Conservation (phyloP, 352 stramenopile genomes). For the Phytophthora europaea region DNA sequence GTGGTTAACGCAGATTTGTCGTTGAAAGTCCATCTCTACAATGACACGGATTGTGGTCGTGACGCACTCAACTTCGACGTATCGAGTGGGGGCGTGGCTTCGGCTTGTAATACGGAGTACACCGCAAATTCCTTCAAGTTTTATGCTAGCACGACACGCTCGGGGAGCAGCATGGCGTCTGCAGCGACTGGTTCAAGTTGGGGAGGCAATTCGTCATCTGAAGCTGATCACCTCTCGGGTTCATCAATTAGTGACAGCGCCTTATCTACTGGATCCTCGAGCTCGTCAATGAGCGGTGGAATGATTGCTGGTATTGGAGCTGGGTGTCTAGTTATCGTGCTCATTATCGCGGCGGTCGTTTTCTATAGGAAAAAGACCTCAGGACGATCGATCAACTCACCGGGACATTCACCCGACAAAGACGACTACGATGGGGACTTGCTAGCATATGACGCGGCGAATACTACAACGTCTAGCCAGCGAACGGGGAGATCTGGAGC, state of each 20-base stretch:
- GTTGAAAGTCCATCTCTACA: neutral
- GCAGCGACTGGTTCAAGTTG: neutral
- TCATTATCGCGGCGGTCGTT: neutral
- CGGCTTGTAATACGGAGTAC: neutral
- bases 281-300: neutral
- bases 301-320: neutral
- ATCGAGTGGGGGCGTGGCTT: neutral
- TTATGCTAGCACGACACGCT: neutral
- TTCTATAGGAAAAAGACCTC: neutral
- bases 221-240: neutral
- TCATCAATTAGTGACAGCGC: neutral
- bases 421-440: neutral
- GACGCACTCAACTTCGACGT: conserved; percentile 1
- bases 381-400: neutral
- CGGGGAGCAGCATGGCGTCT: neutral
- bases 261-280: neutral
- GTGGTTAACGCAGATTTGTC: conserved; percentile 4
- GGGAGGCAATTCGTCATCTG: neutral
- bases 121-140: conserved; percentile 5
- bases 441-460: neutral
- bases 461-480: neutral
- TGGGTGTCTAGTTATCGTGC: neutral
- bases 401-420: neutral
- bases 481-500: neutral
- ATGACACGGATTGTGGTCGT: neutral